phyloP scores from a whole-genome alignment of 2,329 filamentous ascomycete genomes.

The Colletotrichum plurivorum region DNA sequence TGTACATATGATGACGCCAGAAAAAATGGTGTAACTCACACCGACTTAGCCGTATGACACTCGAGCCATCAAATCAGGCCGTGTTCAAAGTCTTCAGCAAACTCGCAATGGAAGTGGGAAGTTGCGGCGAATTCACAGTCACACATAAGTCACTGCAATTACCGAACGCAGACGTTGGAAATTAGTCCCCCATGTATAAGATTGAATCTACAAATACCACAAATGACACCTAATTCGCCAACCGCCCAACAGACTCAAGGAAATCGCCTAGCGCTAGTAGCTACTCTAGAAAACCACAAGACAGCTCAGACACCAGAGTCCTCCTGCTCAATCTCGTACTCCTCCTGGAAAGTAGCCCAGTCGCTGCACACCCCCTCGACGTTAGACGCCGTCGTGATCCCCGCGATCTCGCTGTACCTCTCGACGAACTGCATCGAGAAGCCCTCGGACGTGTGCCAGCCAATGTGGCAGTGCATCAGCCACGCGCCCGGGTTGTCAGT shows the following conservation, averaged over 20 bases:
- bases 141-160: too few relatives aligned
- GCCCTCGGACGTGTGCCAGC: slow-evolving; percentile 56
- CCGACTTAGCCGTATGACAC: too few relatives aligned
- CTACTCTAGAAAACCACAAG: not conserved
- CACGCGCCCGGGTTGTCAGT: slow-evolving; percentile 65
- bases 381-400: slow-evolving; percentile 28
- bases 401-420: slow-evolving; percentile 40
- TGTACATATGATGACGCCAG: too few relatives aligned
- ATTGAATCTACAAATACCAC: too few relatives aligned
- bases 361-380: slow-evolving; percentile 37
- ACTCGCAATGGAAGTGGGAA: too few relatives aligned
- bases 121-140: too few relatives aligned
- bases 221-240: too few relatives aligned
- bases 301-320: slow-evolving; percentile 43
- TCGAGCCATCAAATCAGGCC: too few relatives aligned
- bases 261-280: not conserved
- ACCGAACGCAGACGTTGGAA: too few relatives aligned
- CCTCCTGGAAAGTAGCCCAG: slow-evolving; percentile 40
- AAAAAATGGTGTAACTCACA: too few relatives aligned
- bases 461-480: slow-evolving; percentile 66
- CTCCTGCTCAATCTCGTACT: slow-evolving; percentile 39
- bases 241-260: slow-evolving; percentile 11
- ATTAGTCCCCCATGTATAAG: too few relatives aligned
- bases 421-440: slow-evolving; percentile 46
- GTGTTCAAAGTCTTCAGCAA: too few relatives aligned